Base-by-base conservation (phyloP, 202 grass and related monocot genomes). In the Panicum virgatum region DNA sequence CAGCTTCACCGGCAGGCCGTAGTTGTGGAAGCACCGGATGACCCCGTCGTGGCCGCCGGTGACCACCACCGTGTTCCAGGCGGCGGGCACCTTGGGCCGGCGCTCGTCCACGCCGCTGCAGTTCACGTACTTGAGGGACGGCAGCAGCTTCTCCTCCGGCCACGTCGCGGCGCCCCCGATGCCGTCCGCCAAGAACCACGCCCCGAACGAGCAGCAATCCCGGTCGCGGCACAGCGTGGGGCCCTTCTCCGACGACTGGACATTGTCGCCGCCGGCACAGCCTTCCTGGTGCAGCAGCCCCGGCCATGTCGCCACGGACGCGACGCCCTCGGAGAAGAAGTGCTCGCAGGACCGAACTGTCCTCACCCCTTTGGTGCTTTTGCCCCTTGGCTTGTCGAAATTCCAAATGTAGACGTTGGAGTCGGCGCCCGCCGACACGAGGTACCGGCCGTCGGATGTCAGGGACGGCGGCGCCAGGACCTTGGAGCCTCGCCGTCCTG, bases 11-110 rank as follows among this genome's bases (percentile, higher is more conserved):
- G 94, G 94, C 48, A 97, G 81, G 56, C 91, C 94, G 42, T 88
- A 93, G 83, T 93, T 97, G 61, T 93, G 91, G 84, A 97, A 97
- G 54, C 87, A 88, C 22, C 89, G 80, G 77, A 97, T 86, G 36
- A 87, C 73, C 1, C 94, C 94, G 54, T 91, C 94, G 77, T 71
- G 18, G 54, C 91, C 76, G 19, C 81, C 94, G 8, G 94, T 97
- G 53, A 93, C 75, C 37, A 97, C 69, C 47, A 92, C 89, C 9
- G n/a, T 60, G 66, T 86, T 90, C 94, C 94, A 97, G 3, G 85
- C 80, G 11, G 89, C 79, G 23, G 77, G 67, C 3, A 77, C 79
- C 72, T 62, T 77, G 78, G 43, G 5, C 4, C 43, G 16, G 85
- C 85, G 82, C 16, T 25, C 78, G 43, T 87, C 85, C 52, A 70